Base-by-base conservation (phyloP, 1,284 basidiomycete genomes). In the Lentinula novae-zelandiae region DNA sequence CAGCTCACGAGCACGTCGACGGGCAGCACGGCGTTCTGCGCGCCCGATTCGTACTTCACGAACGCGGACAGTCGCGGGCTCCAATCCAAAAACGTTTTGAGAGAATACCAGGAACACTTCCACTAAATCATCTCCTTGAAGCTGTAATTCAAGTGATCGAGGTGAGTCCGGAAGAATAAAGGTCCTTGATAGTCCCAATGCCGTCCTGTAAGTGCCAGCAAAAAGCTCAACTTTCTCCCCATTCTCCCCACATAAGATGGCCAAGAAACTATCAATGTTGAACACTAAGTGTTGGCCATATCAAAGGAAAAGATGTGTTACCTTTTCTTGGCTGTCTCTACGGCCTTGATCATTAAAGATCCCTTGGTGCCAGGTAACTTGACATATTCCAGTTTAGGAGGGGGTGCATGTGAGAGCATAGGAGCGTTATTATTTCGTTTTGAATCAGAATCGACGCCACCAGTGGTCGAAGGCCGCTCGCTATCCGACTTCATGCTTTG, bases 191-290 rank as follows among this genome's bases (percentile, higher is more conserved):
- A 91, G 80, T 1, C 89, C 89, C 8, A 92, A 80, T 2, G 92
- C 89, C 20, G 89, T 90, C 51, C 88, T 81, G 67, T 90, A 92
- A 12, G 90, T 92, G 36, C 90, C 92, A 36, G 93, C 93, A 72
- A 95, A 95, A 3, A 95, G 77, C 68, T 95, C 92, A 55, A 95
- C 92, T 68, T 94, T 92, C 75, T 95, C 92, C n/a, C 92, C 92
- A 65, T 86, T 89, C 44, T 95, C 93, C n/a, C 92, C 92, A 66
- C 93, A 94, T 0, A 95, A 80, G 67, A 95, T 94, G 5, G 93
- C 92, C 33, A 95, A 80, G 76, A 93, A 93, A 70, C 91, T 93
- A 64, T 17, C 5, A 38, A 38, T 22, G 5, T 4, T 42, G 58
- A 12, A 49, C 22, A 55, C 17, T 9, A 5, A 22, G 22, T 4